These are phyloP conservation scores for Didymella glomerata DNA, from an alignment of 2,329 filamentous ascomycete genomes.

Conservation along the genomic window DNA sequence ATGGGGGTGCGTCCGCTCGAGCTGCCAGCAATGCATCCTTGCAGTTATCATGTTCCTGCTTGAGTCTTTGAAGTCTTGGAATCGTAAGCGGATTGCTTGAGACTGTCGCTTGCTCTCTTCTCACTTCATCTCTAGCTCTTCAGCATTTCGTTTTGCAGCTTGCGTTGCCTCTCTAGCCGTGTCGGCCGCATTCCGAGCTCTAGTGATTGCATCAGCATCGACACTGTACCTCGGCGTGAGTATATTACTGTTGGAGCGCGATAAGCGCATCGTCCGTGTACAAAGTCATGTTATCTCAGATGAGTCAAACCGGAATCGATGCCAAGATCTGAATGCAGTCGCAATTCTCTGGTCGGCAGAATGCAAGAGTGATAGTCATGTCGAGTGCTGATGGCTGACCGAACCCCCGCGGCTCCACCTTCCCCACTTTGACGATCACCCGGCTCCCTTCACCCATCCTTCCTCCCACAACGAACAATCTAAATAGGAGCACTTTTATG, in stretches of 20 bases:
- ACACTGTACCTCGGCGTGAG: background rate
- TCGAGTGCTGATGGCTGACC: background rate
- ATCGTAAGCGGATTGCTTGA: background rate
- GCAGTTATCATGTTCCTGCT: constrained; percentile 11
- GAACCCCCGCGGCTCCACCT: background rate
- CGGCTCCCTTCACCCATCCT: background rate
- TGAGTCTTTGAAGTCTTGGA: constrained; percentile 8
- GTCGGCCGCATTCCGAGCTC: constrained; percentile 5
- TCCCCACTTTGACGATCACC: background rate
- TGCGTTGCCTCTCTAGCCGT: background rate
- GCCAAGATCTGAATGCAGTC: background rate
- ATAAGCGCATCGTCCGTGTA: constrained; percentile 1
- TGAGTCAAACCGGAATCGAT: background rate
- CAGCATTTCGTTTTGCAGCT: background rate
- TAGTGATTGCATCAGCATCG: constrained; percentile 2
- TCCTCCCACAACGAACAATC: background rate
- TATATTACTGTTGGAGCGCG: constrained; percentile 2
- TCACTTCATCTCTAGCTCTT: constrained; percentile 7
- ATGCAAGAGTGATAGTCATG: background rate
- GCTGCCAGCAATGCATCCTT: constrained; percentile 4
- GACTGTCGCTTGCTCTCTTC: too few relatives aligned
- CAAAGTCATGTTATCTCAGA: background rate
- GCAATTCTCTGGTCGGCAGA: too few relatives aligned
- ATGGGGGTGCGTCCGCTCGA: constrained; percentile 66
- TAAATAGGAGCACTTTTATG: background rate